phyloP scores from a whole-genome alignment of 768 basidiomycete genomes.

The Boletus vinaceobasis region DNA sequence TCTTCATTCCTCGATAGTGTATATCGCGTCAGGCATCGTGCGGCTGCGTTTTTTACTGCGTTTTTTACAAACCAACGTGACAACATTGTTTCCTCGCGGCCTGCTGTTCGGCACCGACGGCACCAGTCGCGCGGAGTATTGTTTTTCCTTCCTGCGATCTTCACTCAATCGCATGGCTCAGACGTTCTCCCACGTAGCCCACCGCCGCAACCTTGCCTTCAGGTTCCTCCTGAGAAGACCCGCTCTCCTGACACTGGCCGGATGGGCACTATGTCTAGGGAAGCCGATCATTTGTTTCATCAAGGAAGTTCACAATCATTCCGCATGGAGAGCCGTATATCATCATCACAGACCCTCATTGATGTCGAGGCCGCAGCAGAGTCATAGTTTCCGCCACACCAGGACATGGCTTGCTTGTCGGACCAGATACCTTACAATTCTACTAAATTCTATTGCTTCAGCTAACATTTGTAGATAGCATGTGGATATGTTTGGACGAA shows the following conservation, averaged over 20 bases:
- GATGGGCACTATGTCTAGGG: constrained; percentile 24
- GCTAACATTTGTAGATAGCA: constrained; percentile 23
- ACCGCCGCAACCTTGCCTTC: constrained; percentile 25
- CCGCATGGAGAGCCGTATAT: constrained; percentile 26
- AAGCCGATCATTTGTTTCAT: constrained; percentile 19
- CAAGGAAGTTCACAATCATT: constrained; percentile 31
- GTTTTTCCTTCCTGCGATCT: constrained; percentile 81
- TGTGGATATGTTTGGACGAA: constrained; percentile 17
- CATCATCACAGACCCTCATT: constrained; percentile 28
- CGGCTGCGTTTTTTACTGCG: constrained; percentile 42
- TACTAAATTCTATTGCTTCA: constrained; percentile 32
- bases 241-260: constrained; percentile 36
- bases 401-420: constrained; percentile 9
- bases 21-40: constrained; percentile 55
- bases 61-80: constrained; percentile 43
- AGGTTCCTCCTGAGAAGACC: constrained; percentile 45
- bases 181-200: constrained; percentile 32
- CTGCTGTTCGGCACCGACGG: constrained; percentile 45
- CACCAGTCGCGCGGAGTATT: constrained; percentile 60
- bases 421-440: constrained; percentile 25
- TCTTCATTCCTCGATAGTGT: constrained; percentile 50
- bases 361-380: constrained; percentile 25
- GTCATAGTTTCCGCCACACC: constrained; percentile 15
- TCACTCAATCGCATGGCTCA: constrained; percentile 44
- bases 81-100: constrained; percentile 38